Conservation (phyloP, 345 rosid species). For the Luvunga scandens region DNA sequence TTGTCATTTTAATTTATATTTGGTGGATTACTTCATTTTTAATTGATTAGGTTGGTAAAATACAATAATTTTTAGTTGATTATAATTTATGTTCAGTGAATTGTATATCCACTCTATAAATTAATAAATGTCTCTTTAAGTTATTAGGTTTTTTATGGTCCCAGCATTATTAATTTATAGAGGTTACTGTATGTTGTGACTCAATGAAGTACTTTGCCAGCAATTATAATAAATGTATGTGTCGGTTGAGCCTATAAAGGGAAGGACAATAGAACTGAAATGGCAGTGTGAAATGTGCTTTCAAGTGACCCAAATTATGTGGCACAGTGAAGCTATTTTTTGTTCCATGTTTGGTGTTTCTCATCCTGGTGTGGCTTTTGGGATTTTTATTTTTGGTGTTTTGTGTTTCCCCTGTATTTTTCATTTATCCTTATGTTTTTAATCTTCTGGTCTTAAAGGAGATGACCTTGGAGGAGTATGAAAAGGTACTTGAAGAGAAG, state of each 20-base stretch:
- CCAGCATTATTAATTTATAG: no score
- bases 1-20: no score
- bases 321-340: background rate
- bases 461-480: conserved; percentile 96
- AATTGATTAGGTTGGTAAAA: no score
- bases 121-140: no score
- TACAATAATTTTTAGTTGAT: no score
- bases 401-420: background rate
- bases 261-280: background rate
- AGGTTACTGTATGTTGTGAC: background rate
- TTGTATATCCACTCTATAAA: no score
- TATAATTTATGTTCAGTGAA: no score
- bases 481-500: conserved; percentile 83
- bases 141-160: no score
- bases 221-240: no score
- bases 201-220: background rate
- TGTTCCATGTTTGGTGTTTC: background rate
- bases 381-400: background rate
- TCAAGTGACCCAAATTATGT: background rate
- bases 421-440: background rate
- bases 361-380: background rate
- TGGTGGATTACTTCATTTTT: no score
- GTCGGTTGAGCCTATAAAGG: background rate
- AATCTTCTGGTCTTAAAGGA: conserved; percentile 38
- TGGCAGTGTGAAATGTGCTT: background rate